These are phyloP conservation scores for Cryptococcus sp. DNA, from an alignment of 1,284 basidiomycete genomes.

Conservation along the genomic window DNA sequence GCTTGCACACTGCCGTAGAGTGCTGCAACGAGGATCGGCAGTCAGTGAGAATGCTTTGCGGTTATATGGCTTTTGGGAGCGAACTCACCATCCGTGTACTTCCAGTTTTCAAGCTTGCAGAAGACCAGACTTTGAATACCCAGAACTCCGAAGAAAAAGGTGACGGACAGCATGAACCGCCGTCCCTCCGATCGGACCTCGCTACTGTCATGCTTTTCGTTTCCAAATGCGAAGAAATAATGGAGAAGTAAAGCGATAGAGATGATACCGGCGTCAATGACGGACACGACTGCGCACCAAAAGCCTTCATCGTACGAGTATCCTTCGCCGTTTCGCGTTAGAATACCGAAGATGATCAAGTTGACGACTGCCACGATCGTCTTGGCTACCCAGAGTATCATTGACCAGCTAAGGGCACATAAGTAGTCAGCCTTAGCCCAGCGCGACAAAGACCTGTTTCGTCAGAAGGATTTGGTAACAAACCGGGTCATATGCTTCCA, in stretches of 20 bases:
- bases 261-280: constrained; percentile 51
- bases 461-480: constrained; percentile 2
- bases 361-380: constrained; percentile 53
- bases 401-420: constrained; percentile 32
- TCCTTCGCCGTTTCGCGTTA: constrained; percentile 37
- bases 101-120: constrained; percentile 46
- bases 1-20: constrained; percentile 30
- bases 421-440: neutral
- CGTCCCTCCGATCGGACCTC: constrained; percentile 48
- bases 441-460: neutral
- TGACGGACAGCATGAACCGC: constrained; percentile 55
- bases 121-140: constrained; percentile 47
- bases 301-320: constrained; percentile 52
- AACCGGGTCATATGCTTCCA: constrained; percentile 45
- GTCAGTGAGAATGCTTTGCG: neutral
- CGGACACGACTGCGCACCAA: constrained; percentile 55
- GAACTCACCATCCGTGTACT: constrained; percentile 36
- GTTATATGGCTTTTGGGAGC: constrained; percentile 31
- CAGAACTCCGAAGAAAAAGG: constrained; percentile 49
- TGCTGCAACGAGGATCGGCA: neutral
- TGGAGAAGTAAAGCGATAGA: constrained; percentile 49
- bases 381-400: constrained; percentile 54
- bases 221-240: constrained; percentile 45
- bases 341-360: constrained; percentile 45
- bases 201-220: constrained; percentile 25